Percentiles rank a stretch among this genome's conserved stretches.
These are phyloP conservation scores for Benincasa hispida DNA, from an alignment of 306 rosid genomes.

Conservation along the genomic window DNA sequence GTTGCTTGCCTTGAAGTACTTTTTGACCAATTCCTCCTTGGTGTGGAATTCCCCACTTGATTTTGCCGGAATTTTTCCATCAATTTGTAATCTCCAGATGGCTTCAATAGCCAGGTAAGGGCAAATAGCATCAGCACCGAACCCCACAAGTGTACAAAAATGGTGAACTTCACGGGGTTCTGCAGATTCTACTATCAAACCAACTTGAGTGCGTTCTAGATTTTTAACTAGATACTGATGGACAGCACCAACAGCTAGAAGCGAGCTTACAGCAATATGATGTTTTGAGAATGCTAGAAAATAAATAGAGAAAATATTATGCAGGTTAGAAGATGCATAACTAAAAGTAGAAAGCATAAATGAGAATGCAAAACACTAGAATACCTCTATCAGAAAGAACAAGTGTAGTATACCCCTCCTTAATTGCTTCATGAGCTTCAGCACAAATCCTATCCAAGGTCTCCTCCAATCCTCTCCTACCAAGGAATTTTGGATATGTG, in stretches of 20 bases:
- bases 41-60: conserved; percentile 54
- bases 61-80: conserved; percentile 84
- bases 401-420: conserved; percentile 65
- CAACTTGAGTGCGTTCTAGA: conserved; percentile 89
- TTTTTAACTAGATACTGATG: conserved; percentile 87
- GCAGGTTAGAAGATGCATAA: not conserved
- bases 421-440: conserved; percentile 75
- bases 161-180: conserved; percentile 99
- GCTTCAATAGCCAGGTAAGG: conserved; percentile 88
- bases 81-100: conserved; percentile 90
- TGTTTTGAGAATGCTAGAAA: conserved; percentile 67
- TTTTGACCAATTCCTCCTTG: conserved; percentile 69
- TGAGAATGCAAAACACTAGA: not conserved
- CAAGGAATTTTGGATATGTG: conserved; percentile 66
- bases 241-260: conserved; percentile 90
- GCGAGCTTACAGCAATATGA: conserved; percentile 87
- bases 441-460: conserved; percentile 75
- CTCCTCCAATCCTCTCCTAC: conserved; percentile 72
- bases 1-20: conserved; percentile 79
- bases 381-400: conserved; percentile 98
- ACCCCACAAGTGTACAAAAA: conserved; percentile 94
- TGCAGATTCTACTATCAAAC: conserved; percentile 87
- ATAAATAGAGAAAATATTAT: not conserved
- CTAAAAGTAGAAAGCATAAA: not conserved
- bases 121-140: conserved; percentile 90